A percentile compares a stretch with the other conserved stretches of the same genome.
phyloP scores from a whole-genome alignment of 169 alveolate genomes.

The Perkinsus chesapeaki region DNA sequence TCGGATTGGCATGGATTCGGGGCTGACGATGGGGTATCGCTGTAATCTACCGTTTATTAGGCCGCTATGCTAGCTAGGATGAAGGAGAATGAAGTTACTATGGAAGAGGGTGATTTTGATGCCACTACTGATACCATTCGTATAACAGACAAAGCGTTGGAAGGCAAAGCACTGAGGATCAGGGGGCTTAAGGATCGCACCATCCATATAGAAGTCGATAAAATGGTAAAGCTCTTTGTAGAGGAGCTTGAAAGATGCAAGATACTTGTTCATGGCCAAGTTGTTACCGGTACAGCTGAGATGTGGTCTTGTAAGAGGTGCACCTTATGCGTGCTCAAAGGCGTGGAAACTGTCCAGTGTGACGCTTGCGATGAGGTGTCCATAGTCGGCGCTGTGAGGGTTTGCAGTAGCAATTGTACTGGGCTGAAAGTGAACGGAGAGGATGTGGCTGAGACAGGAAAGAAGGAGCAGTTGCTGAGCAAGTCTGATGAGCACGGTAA shows the following conservation, averaged over 20 bases:
- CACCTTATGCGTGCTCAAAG: neutral
- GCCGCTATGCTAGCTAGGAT: neutral
- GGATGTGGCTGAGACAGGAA: neutral
- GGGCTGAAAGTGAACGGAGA: neutral
- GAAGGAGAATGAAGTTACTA: neutral
- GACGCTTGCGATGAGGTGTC: neutral
- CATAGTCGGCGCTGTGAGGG: neutral
- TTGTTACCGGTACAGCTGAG: neutral
- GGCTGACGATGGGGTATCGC: too few species aligned
- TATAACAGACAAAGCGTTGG: neutral
- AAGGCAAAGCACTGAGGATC: neutral
- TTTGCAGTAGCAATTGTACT: neutral
- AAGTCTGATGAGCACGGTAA: neutral
- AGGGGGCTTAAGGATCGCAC: neutral
- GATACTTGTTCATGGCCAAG: neutral
- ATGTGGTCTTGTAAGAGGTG: neutral
- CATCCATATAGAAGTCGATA: neutral
- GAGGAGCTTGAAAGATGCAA: neutral
- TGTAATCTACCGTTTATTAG: neutral
- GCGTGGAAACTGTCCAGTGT: neutral
- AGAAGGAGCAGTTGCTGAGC: neutral
- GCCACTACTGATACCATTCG: neutral
- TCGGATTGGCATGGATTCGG: too few species aligned
- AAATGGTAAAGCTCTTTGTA: neutral
- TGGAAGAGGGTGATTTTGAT: neutral